A percentile compares a stretch with the other conserved stretches of the same genome.
These are phyloP conservation scores for Ogataea ganodermae DNA, from an alignment of 805 yeast species.

Conservation along the genomic window DNA sequence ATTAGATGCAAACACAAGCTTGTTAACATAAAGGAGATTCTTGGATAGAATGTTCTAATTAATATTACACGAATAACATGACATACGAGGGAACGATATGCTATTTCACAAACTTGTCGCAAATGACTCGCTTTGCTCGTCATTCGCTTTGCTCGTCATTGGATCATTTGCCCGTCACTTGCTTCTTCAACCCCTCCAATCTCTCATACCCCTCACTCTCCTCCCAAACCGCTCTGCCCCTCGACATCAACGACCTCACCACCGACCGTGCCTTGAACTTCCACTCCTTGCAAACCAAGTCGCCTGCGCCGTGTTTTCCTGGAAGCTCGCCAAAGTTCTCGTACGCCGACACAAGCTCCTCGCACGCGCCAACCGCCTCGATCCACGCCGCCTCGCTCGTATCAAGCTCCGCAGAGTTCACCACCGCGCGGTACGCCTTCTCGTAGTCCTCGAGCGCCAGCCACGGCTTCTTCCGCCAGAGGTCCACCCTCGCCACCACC, in stretches of 20 bases:
- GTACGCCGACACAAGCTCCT: constrained; percentile 81
- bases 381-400: constrained; percentile 67
- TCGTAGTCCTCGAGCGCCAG: constrained; percentile 81
- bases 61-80: too few species aligned
- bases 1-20: too few species aligned
- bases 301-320: constrained; percentile 78
- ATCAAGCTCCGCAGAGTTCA: constrained; percentile 64
- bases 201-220: constrained; percentile 75
- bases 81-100: neutral
- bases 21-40: too few species aligned
- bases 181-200: constrained; percentile 54
- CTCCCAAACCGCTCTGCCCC: constrained; percentile 80
- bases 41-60: too few species aligned
- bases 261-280: constrained; percentile 76
- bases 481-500: constrained; percentile 77
- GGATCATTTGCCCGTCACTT: too few species aligned
- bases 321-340: constrained; percentile 83
- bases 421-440: constrained; percentile 76
- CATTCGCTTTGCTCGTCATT: neutral
- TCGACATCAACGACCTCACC: constrained; percentile 72
- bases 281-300: constrained; percentile 91
- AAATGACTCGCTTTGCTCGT: constrained; percentile 2
- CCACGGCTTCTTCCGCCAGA: constrained; percentile 91
- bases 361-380: constrained; percentile 75
- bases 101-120: constrained; percentile 7